Conservation (phyloP, 208 protist genomes). For the Leishmania guyanensis region DNA sequence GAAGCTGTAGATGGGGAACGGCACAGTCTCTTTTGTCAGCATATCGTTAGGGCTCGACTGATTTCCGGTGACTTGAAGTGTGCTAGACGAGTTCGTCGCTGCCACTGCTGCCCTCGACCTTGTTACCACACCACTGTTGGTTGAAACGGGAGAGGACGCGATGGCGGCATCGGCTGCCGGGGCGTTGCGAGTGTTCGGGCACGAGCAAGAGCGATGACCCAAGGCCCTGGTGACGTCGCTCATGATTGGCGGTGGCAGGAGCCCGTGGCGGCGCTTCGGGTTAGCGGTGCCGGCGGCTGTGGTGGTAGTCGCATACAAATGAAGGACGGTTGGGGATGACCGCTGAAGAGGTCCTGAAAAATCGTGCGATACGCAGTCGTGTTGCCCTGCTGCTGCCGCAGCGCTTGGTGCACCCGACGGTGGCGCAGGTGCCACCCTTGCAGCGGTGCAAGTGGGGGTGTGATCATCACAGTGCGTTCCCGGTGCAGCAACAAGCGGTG, state of each 20-base stretch:
- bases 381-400: neutral
- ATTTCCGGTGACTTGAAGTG: neutral
- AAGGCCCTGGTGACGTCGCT: neutral
- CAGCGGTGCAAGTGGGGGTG: neutral
- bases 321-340: neutral
- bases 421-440: neutral
- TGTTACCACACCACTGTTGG: neutral
- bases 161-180: neutral
- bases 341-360: neutral
- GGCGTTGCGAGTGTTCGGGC: slow-evolving; percentile 4
- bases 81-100: neutral
- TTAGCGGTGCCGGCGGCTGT: neutral
- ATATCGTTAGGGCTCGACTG: neutral
- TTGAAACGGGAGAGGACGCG: neutral
- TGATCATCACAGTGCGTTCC: neutral
- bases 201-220: slow-evolving; percentile 6
- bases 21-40: neutral
- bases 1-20: neutral
- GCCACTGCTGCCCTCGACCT: neutral
- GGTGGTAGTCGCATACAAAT: neutral
- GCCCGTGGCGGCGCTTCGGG: neutral
- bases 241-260: neutral
- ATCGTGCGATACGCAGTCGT: neutral
- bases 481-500: neutral
- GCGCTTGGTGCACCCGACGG: neutral